phyloP scores from a whole-genome alignment of 257 asterid species.

The Penstemon davidsonii region DNA sequence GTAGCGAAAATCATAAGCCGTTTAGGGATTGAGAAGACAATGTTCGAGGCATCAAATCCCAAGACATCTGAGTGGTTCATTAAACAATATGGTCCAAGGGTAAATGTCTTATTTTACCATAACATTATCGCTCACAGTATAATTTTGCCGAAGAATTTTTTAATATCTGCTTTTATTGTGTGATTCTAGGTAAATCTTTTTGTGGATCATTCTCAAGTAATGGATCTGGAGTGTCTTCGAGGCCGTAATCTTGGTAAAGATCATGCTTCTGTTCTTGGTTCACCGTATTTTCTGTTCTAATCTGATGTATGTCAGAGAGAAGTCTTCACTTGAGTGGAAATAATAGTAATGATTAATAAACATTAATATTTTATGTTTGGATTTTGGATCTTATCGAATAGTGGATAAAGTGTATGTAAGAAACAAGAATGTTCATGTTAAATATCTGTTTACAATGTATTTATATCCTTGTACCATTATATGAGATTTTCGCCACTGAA shows the following conservation, averaged over 20 bases:
- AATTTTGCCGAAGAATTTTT: not conserved
- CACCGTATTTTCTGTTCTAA: conserved; percentile 55
- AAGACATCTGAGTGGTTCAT: conserved; percentile 88
- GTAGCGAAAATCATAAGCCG: conserved; percentile 79
- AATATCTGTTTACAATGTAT: not conserved
- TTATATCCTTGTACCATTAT: not conserved
- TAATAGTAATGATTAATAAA: not conserved
- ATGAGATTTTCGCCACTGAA: not conserved
- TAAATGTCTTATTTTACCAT: conserved; percentile 22
- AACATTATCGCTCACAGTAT: not conserved
- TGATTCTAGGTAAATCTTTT: conserved; percentile 74
- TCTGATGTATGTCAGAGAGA: conserved; percentile 7
- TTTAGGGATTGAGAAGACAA: conserved; percentile 84
- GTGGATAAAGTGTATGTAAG: not conserved
- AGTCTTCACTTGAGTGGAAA: not conserved
- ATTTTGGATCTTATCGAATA: conserved; percentile 3
- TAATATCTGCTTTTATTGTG: conserved; percentile 6
- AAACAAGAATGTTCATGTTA: no score
- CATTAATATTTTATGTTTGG: not conserved
- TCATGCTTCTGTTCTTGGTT: conserved; percentile 77
- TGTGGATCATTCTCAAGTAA: conserved; percentile 91
- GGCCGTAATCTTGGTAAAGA: conserved; percentile 77
- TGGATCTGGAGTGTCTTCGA: conserved; percentile 92
- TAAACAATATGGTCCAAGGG: conserved; percentile 86
- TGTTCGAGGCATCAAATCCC: conserved; percentile 91